Evolutionary conservation across 228 moss, liverwort and hornwort species (phyloP), one percentile per base, ranked within the genome.

Genomic region (Sphagnum magellanicum): DNA sequence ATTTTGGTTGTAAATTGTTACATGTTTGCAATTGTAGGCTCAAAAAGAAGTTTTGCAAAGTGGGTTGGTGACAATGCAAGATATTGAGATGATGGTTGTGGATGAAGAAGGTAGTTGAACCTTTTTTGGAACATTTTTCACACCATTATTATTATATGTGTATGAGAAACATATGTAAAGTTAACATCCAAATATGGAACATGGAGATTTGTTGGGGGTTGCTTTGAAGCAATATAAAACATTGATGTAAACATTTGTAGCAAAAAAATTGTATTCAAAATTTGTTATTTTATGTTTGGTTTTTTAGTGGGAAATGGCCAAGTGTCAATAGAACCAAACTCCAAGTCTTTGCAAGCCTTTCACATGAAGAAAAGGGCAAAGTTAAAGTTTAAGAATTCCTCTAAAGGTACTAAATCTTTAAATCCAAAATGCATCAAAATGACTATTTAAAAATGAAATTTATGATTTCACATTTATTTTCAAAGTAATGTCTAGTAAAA

Each of bases 61-160:
- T 62, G 95, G 92, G 6, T 73, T 95, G 67, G 84, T 95, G 49
- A 87, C 89, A 4, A 74, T 95, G 83, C 80, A 95, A 5, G 95
- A 95, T 67, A 89, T 95, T 51, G 95, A 95, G 73, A 95, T 95
- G 95, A 89, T 94, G 81, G 86, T 84, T 67, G 73, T 87, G 50
- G 95, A 95, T 74, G 81, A 76, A 59, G 91, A 79, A 84, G 77
- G 85, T 72, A 73, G 49, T 32, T 32, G 32, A 32, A 32, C 32
- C 32, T 32, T 32, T 32, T 32, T 32, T 32, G 32, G 32, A 32
- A 32, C 3, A 32, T 32, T 32, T 32, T 32, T 32, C 32, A 3
- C 1, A 32, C 32, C 32, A 32, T 32, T 32, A 32, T 32, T 3
- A 32, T 32, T 32, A 32, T 32, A 32, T 32, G 3, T 32, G 32